Evolutionary conservation across 371 early-diverging fungal species (phyloP), one percentile per base, ranked within the genome.

Genomic region (Circinella minor): DNA sequence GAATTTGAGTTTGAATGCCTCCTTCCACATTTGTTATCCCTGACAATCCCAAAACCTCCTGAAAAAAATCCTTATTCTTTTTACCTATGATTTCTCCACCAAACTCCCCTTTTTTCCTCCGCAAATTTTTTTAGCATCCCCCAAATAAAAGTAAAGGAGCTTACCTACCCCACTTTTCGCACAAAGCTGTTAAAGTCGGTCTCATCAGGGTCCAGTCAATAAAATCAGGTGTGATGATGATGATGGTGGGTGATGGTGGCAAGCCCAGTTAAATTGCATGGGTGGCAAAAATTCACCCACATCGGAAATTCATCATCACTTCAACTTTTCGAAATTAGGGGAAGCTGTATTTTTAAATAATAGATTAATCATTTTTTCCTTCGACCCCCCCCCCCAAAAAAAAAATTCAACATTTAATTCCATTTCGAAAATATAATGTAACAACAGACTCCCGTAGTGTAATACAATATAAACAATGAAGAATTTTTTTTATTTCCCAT

Each of bases 41-140:
- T 57, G 57, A 57, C 57, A 57, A 57, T 57, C 57, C 57, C 57
- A 57, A 27, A 27, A 20, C 55, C 57, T 57, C 57, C 57, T 57
- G 57, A 57, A 57, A 27, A 43, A 57, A 57, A 27, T 57, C 57
- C 57, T 57, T n/a, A 5, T 51, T 51, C 17, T n/a, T 27, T 34
- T 27, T 11, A 10, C 57, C 27, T 11, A 27, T 1, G 3, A 10
- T 27, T 7, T 11, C 34, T 9, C 57, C 57, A 4, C 20, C 57
- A 57, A 8, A 51, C 51, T 1, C 43, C 6, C 51, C 1, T 51
- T 51, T 51, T 13, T 15, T 51, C n/a, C 15, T 51, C 43, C 11
- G 27, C 27, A 27, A 27, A 27, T 47, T 47, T 47, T 47, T 11
- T 15, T 1, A 47, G 11, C 47, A 1, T 47, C 47, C 47, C 47